These are phyloP conservation scores for Isoetes taiwanensis DNA, from an alignment of 75 land plant genomes.

Conservation along the genomic window DNA sequence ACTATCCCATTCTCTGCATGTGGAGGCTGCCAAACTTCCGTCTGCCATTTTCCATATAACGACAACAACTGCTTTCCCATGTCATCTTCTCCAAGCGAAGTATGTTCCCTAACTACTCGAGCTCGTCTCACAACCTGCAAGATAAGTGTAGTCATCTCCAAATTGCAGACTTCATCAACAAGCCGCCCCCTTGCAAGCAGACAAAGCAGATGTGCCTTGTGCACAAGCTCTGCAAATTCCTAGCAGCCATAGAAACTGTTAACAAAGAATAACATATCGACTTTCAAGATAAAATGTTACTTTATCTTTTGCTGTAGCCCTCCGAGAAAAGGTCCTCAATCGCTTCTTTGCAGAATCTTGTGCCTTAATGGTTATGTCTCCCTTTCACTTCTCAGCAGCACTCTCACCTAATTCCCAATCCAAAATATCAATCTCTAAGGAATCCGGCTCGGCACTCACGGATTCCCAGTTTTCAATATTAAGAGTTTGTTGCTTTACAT, in stretches of 20 bases:
- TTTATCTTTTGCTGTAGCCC: slow-evolving; percentile 84
- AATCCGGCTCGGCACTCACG: background rate
- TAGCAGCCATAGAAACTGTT: no score
- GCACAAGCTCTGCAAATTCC: slow-evolving; percentile 85
- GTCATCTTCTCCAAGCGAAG: slow-evolving; percentile 10
- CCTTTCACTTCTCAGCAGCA: slow-evolving; percentile 11
- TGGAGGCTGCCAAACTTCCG: slow-evolving; percentile 57
- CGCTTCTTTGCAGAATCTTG: slow-evolving; percentile 19
- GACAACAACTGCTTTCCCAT: no score
- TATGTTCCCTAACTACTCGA: slow-evolving; percentile 8
- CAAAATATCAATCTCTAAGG: slow-evolving; percentile 24
- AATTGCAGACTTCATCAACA: slow-evolving; percentile 63
- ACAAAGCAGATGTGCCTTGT: slow-evolving; percentile 89
- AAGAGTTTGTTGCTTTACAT: background rate
- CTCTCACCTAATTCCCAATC: slow-evolving; percentile 87
- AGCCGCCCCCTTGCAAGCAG: slow-evolving; percentile 75
- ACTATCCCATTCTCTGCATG: slow-evolving; percentile 81
- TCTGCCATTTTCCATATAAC: slow-evolving; percentile 90
- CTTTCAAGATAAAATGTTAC: no score
- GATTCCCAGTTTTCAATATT: slow-evolving; percentile 7
- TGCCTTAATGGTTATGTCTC: slow-evolving; percentile 49
- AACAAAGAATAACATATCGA: no score
- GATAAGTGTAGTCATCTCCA: background rate
- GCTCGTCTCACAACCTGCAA: slow-evolving; percentile 39
- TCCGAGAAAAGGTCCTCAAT: slow-evolving; percentile 23